phyloP scores from a whole-genome alignment of 2,329 filamentous ascomycete species.

The Fusarium torreyae region DNA sequence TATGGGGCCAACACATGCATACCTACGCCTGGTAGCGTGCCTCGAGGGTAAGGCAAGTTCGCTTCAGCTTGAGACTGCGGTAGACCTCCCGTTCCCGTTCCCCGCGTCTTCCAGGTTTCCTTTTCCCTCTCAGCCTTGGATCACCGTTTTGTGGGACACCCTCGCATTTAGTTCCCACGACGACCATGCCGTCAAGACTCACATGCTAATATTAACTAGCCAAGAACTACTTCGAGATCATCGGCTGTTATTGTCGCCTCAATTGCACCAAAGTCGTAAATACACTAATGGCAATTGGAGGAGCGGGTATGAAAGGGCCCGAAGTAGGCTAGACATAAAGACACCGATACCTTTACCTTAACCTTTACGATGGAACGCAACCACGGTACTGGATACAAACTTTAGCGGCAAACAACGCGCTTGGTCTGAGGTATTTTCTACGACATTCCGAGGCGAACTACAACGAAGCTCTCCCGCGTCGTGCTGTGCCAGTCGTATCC shows the following conservation, averaged over 20 bases:
- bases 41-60: slow-evolving; percentile 32
- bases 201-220: slow-evolving; percentile 3
- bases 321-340: slow-evolving; percentile 20
- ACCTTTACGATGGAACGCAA: slow-evolving; percentile 2
- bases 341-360: not conserved
- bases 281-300: slow-evolving; percentile 31
- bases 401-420: not conserved
- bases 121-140: slow-evolving; percentile 18
- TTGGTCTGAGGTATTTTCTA: slow-evolving; percentile 34
- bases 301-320: slow-evolving; percentile 39
- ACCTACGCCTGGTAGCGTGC: slow-evolving; percentile 7
- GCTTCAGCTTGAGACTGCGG: slow-evolving; percentile 21
- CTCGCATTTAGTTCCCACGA: slow-evolving; percentile 17
- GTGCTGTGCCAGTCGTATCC: not conserved
- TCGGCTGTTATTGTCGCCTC: slow-evolving; percentile 7
- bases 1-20: slow-evolving; percentile 11
- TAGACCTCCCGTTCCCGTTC: slow-evolving; percentile 25
- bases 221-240: slow-evolving; percentile 16
- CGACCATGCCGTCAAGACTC: slow-evolving; percentile 13
- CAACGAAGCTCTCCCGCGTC: not conserved
- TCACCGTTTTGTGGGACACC: slow-evolving; percentile 21
- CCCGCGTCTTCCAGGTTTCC: slow-evolving; percentile 33
- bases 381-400: slow-evolving; percentile 21
- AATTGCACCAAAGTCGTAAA: slow-evolving; percentile 3
- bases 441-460: not conserved